A percentile compares a stretch with the other conserved stretches of the same genome.
Evolutionary conservation across 2,329 filamentous ascomycete genomes (phyloP).

Genomic region (Metarhizium guizhouense): DNA sequence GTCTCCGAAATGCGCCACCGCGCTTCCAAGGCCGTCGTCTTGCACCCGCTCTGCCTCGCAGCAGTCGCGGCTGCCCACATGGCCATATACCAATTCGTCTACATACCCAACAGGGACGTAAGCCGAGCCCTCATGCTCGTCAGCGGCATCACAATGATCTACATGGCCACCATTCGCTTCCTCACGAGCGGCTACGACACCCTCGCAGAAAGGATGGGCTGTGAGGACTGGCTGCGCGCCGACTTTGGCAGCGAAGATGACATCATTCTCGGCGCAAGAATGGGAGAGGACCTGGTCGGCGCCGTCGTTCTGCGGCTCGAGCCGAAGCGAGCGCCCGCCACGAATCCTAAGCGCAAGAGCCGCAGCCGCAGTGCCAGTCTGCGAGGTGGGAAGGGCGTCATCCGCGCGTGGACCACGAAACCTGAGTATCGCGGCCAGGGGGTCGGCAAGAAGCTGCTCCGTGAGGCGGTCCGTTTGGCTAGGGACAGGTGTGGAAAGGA

Average conservation of each 20-base stretch:
- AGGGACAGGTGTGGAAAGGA: constrained; percentile 60
- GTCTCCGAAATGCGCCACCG: constrained; percentile 73
- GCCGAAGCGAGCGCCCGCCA: constrained; percentile 20
- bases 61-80: constrained; percentile 35
- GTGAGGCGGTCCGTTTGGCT: constrained; percentile 61
- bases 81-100: constrained; percentile 37
- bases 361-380: constrained; percentile 30
- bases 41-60: constrained; percentile 48
- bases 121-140: constrained; percentile 48
- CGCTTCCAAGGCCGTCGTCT: constrained; percentile 53
- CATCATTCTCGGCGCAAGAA: constrained; percentile 56
- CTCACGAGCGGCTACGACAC: constrained; percentile 52
- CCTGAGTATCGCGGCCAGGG: constrained; percentile 61
- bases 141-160: constrained; percentile 53
- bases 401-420: constrained; percentile 76
- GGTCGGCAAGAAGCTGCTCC: constrained; percentile 62
- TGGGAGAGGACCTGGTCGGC: constrained; percentile 61
- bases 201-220: constrained; percentile 51
- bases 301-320: constrained; percentile 61
- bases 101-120: constrained; percentile 35
- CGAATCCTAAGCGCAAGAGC: constrained; percentile 20
- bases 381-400: constrained; percentile 56
- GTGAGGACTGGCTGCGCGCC: constrained; percentile 46
- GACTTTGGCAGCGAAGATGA: constrained; percentile 38
- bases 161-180: constrained; percentile 52